Evolutionary conservation across 164 flowering plant genomes (phyloP).

Genomic region (Pachysandra terminalis): DNA sequence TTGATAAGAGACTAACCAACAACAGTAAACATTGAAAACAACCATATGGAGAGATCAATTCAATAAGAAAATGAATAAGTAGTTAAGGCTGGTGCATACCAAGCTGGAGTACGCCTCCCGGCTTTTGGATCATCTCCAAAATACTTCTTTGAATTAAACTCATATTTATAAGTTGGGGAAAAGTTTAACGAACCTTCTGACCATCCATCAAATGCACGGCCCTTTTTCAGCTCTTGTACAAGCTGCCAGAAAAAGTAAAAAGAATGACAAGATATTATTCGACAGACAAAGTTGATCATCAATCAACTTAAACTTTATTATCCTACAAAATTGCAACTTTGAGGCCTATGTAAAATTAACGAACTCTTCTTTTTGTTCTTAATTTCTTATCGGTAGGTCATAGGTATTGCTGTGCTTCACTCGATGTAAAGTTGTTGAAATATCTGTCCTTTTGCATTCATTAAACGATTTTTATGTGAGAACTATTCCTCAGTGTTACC

Average conservation of each 20-base stretch:
- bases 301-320: neutral
- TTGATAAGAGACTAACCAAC: neutral
- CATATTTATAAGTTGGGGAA: constrained; percentile 94
- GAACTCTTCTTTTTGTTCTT: too few relatives aligned
- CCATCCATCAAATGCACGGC: constrained; percentile 95
- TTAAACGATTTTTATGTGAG: too few relatives aligned
- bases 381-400: too few relatives aligned
- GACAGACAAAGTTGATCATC: constrained; percentile 3
- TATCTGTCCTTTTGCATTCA: too few relatives aligned
- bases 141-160: constrained; percentile 66
- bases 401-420: too few relatives aligned
- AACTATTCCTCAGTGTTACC: too few relatives aligned
- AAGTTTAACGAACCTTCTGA: constrained; percentile 73
- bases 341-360: too few relatives aligned
- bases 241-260: constrained; percentile 69
- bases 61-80: neutral
- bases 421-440: too few relatives aligned
- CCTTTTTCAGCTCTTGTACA: constrained; percentile 59
- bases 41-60: too few relatives aligned
- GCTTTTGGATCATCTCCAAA: constrained; percentile 67
- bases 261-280: constrained; percentile 3
- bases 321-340: too few relatives aligned
- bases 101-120: constrained; percentile 93
- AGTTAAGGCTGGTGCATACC: constrained; percentile 46
- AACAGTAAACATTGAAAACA: neutral